A percentile compares a stretch with the other conserved stretches of the same genome.
Evolutionary conservation across 2,329 filamentous ascomycete species (phyloP).

Genomic region (Xylaria sp.): DNA sequence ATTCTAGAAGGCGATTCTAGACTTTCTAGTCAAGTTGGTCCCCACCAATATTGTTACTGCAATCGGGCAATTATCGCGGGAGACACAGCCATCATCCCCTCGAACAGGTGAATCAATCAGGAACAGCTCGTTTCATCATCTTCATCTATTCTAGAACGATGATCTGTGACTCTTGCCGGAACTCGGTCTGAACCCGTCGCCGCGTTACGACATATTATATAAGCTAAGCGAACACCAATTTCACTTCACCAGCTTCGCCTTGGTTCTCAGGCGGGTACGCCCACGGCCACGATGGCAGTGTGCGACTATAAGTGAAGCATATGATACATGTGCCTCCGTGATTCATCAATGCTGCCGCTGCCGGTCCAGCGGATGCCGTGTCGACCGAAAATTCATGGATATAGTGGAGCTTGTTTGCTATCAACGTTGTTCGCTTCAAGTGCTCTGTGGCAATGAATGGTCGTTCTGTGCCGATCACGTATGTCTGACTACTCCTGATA

Average conservation of each 20-base stretch:
- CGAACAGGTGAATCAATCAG: not conserved
- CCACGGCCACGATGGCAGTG: conserved; percentile 17
- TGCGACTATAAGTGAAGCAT: conserved; percentile 3
- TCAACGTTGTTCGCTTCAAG: conserved; percentile 10
- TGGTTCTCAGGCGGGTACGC: not conserved
- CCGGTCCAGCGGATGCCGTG: not conserved
- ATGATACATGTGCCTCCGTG: not conserved
- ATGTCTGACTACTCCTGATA: not conserved
- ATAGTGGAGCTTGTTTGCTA: not conserved
- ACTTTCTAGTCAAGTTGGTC: not conserved
- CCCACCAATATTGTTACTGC: not conserved
- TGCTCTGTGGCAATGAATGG: not conserved
- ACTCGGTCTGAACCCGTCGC: not conserved
- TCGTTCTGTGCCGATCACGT: not conserved
- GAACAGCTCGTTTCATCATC: not conserved
- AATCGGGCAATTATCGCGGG: conserved; percentile 15
- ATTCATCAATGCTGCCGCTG: not conserved
- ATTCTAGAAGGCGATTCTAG: not conserved
- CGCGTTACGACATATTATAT: conserved; percentile 1
- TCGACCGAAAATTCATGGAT: conserved; percentile 19
- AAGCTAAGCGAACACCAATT: not conserved
- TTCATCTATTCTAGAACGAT: not conserved
- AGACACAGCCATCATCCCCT: conserved; percentile 4
- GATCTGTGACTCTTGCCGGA: not conserved
- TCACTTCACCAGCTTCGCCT: conserved; percentile 23